phyloP scores from a whole-genome alignment of 2,329 filamentous ascomycete species.

The Colletotrichum horii region DNA sequence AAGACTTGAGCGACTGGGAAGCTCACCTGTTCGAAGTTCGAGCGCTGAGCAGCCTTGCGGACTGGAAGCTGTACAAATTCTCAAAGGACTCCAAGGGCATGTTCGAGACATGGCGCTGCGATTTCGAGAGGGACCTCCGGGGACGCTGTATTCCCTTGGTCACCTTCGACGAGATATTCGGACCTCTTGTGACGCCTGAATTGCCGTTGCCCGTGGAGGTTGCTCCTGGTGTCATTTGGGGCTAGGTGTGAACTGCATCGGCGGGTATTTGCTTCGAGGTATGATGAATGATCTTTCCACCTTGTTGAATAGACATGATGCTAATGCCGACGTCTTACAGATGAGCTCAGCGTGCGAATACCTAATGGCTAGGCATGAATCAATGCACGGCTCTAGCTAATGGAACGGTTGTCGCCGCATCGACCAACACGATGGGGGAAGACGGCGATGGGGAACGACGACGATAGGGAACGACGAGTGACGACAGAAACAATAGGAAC shows the following conservation, averaged over 20 bases:
- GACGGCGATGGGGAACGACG: background rate
- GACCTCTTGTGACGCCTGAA: background rate
- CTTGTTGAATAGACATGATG: background rate
- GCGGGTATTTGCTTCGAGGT: background rate
- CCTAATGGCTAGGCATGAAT: background rate
- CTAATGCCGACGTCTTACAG: background rate
- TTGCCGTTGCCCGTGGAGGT: background rate
- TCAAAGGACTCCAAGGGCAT: background rate
- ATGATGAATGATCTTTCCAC: background rate
- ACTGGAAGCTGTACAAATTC: background rate
- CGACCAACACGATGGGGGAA: background rate
- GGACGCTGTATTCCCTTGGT: background rate
- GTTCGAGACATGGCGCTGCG: background rate
- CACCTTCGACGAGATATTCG: background rate
- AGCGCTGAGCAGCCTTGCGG: background rate
- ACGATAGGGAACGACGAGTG: background rate
- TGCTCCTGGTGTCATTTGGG: background rate
- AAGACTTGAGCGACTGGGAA: background rate
- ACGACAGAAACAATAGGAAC: background rate
- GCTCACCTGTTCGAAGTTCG: background rate
- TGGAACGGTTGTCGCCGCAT: rapidly evolving
- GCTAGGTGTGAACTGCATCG: background rate
- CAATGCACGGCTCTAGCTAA: background rate
- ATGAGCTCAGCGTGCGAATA: background rate
- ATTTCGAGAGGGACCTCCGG: background rate